phyloP scores from a whole-genome alignment of 2,329 filamentous ascomycete genomes.

The Septoria petroselini region DNA sequence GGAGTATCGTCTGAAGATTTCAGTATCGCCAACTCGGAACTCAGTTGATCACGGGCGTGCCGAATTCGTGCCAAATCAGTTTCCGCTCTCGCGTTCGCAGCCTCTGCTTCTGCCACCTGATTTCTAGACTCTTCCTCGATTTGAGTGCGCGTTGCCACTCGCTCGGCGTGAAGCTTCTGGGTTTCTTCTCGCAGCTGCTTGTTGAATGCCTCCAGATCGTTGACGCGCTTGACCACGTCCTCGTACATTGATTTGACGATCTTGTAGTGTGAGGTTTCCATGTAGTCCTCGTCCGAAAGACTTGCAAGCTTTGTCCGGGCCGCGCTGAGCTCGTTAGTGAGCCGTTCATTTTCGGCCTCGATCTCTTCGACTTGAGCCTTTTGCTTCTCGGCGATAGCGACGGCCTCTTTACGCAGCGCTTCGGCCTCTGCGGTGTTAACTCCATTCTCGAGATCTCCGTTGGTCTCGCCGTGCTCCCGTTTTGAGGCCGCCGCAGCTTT shows the following conservation, averaged over 20 bases:
- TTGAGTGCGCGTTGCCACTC: slow-evolving; percentile 75
- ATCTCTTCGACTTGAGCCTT: slow-evolving; percentile 83
- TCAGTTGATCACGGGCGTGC: slow-evolving; percentile 76
- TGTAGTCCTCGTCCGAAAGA: slow-evolving; percentile 87
- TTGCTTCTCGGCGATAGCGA: slow-evolving; percentile 73
- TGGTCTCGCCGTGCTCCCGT: slow-evolving; percentile 51
- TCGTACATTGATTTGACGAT: slow-evolving; percentile 85
- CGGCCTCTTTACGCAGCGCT: slow-evolving; percentile 71
- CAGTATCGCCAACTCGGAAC: slow-evolving; percentile 75
- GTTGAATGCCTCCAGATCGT: slow-evolving; percentile 86
- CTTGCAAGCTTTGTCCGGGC: slow-evolving; percentile 66
- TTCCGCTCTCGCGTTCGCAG: slow-evolving; percentile 75
- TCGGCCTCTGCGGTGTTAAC: slow-evolving; percentile 65
- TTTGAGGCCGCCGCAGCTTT: slow-evolving; percentile 42
- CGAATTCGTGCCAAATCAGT: slow-evolving; percentile 82
- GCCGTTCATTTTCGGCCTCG: slow-evolving; percentile 70
- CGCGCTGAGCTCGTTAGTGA: slow-evolving; percentile 75
- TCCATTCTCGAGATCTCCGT: slow-evolving; percentile 55
- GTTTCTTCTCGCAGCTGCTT: slow-evolving; percentile 79
- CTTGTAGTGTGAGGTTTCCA: slow-evolving; percentile 90
- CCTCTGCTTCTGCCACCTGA: slow-evolving; percentile 73
- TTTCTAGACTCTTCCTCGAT: slow-evolving; percentile 76
- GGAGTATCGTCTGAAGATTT: slow-evolving; percentile 78
- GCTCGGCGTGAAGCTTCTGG: slow-evolving; percentile 78
- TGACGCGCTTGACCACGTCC: slow-evolving; percentile 86